phyloP scores from a whole-genome alignment of 1,284 basidiomycete genomes.

The Cryptococcus sp. region DNA sequence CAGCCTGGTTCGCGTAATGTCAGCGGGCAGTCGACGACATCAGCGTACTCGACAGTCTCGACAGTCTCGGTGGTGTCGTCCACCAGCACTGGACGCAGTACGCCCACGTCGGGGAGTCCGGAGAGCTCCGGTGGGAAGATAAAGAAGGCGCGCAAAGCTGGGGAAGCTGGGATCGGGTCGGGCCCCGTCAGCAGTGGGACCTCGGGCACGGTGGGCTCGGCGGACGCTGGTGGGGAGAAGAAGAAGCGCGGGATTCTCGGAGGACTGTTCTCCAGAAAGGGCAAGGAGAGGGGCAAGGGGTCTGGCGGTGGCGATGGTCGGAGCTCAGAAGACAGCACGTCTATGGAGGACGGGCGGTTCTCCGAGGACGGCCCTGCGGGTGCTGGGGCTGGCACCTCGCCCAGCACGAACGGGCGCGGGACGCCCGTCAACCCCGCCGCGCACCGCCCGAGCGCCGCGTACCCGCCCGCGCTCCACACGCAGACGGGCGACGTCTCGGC shows the following conservation, averaged over 20 bases:
- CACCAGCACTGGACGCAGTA: slow-evolving; percentile 1
- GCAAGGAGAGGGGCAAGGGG: slow-evolving; percentile 66
- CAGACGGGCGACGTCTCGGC: slow-evolving; percentile 24
- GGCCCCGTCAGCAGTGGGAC: neutral
- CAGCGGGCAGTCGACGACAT: slow-evolving; percentile 29
- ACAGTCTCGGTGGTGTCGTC: slow-evolving; percentile 26
- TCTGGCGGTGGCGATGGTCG: slow-evolving; percentile 36
- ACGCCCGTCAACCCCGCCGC: neutral
- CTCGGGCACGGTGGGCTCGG: no score
- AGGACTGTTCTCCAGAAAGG: slow-evolving; percentile 65
- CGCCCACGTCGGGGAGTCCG: slow-evolving; percentile 22
- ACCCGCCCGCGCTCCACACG: neutral
- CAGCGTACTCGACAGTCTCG: slow-evolving; percentile 19
- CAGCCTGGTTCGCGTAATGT: slow-evolving; percentile 21
- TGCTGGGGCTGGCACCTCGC: no score
- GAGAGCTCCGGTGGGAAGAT: slow-evolving; percentile 23
- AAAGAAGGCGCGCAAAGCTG: slow-evolving; percentile 29
- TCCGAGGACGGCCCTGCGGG: slow-evolving; percentile 14
- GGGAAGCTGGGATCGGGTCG: slow-evolving; percentile 23
- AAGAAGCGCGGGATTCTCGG: slow-evolving; percentile 54
- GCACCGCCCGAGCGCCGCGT: neutral
- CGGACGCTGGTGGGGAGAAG: slow-evolving; percentile 24
- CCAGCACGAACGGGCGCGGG: neutral
- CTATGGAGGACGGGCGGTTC: slow-evolving; percentile 17
- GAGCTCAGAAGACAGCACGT: slow-evolving; percentile 37